A percentile compares a stretch with the other conserved stretches of the same genome.
Conservation (phyloP, 352 stramenopile genomes). For the Phytophthora multivora region DNA sequence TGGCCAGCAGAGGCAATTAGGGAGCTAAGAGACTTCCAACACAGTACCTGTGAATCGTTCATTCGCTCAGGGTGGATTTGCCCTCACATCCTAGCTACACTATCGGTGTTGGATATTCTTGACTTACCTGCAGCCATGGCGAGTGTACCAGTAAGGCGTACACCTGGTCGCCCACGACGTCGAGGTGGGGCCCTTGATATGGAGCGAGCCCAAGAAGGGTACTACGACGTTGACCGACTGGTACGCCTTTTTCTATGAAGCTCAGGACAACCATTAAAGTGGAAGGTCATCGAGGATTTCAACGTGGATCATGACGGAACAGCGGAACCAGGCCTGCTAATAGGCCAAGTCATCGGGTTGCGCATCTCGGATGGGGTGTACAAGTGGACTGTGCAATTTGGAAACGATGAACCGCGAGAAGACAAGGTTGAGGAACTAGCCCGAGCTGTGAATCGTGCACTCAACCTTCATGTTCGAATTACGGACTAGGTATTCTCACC, state of each 20-base stretch:
- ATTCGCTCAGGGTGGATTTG: background rate
- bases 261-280: background rate
- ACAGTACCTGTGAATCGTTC: background rate
- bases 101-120: background rate
- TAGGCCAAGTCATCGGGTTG: background rate
- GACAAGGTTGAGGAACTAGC: background rate
- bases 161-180: background rate
- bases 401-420: background rate
- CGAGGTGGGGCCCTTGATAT: background rate
- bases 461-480: background rate
- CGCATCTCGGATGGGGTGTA: constrained; percentile 4
- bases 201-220: background rate
- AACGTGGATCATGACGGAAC: background rate
- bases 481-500: background rate
- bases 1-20: background rate
- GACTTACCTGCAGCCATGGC: background rate
- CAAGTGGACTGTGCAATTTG: background rate
- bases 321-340: background rate
- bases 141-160: background rate
- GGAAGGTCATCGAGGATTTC: background rate
- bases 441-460: background rate
- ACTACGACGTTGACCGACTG: background rate
- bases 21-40: background rate
- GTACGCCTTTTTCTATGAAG: background rate
- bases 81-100: background rate